Evolutionary conservation across 2,329 filamentous ascomycete genomes (phyloP).

Genomic region (Clonostachys byssicola): DNA sequence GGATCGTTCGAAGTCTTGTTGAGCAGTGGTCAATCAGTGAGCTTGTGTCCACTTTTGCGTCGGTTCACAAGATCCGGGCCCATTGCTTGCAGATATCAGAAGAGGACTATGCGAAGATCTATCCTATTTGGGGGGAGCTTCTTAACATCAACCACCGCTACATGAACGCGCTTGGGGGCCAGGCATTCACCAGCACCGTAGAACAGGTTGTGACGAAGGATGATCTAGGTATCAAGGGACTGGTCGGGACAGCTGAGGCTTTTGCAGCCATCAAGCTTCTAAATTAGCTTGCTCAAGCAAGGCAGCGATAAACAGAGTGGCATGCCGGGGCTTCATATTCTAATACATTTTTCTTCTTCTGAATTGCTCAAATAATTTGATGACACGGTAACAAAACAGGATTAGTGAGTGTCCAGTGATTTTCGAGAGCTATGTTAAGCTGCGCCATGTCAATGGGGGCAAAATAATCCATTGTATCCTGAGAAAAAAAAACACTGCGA

Average conservation of each 20-base stretch:
- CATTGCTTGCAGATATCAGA: neutral
- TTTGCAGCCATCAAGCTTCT: neutral
- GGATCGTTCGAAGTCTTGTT: slow-evolving; percentile 17
- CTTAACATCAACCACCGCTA: slow-evolving; percentile 18
- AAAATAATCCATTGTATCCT: no score
- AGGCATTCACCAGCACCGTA: slow-evolving; percentile 10
- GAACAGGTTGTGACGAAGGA: slow-evolving; percentile 14
- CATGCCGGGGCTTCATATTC: no score
- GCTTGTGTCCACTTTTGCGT: slow-evolving; percentile 20
- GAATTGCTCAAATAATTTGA: no score
- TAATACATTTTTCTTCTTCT: no score
- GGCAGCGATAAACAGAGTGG: no score
- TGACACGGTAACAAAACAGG: no score
- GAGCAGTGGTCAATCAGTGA: slow-evolving; percentile 15
- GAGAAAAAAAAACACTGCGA: no score
- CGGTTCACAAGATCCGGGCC: slow-evolving; percentile 6
- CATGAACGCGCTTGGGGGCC: slow-evolving; percentile 14
- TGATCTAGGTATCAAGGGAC: slow-evolving; percentile 14
- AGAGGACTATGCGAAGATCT: slow-evolving; percentile 14
- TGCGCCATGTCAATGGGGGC: no score
- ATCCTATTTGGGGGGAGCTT: slow-evolving; percentile 17
- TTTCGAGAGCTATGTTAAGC: no score
- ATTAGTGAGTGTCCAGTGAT: no score
- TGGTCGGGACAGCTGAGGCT: slow-evolving; percentile 6
- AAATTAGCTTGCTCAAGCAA: no score